Evolutionary conservation across 495 filamentous ascomycete species (phyloP), one percentile per base, ranked within the genome.

Genomic region (Trichoderma virens): DNA sequence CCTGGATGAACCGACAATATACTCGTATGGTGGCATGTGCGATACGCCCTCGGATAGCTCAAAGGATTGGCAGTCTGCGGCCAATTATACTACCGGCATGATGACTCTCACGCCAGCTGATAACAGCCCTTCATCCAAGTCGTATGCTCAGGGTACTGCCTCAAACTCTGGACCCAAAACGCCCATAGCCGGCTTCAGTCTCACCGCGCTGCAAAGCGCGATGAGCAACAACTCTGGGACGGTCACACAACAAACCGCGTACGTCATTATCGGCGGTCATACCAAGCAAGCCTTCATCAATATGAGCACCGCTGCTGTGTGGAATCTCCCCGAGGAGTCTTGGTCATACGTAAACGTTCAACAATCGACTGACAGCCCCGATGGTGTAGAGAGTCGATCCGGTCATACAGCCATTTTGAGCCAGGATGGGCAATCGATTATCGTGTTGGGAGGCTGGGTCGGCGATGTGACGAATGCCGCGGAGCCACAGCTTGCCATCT

Each of bases 371-470:
- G 66, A 72, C 25, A 30, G 13, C 25, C 7, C 60, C 54, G 65
- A 70, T 6, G 75, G 47, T 14, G 70, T 96, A 16, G 90, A 94
- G 61, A 89, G 90, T 27, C 77, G 93, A 64, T 95, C 91, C 3
- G 93, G 93, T 1, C 93, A 98, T 67, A 91, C 89, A 0, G 85
- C 93, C 11, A 83, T 95, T 6, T 75, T 96, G 7, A 90, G 86
- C 3, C 79, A 85, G 43, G 92, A 96, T 73, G 91, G 92, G 2
- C 84, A 73, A 34, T 84, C 80, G 60, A 75, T 97, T 13, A 77
- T 95, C 56, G 77, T 98, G 4, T 83, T 90, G 68, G 93, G 93
- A 16, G 93, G 93, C 9, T 98, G 93, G 93, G 90, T 96, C 14
- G 93, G 93, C 16, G 86, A 95, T 74, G 78, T 85, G 0, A 82